Conservation (phyloP, 805 yeast species). For the Brettanomyces anomalus region DNA sequence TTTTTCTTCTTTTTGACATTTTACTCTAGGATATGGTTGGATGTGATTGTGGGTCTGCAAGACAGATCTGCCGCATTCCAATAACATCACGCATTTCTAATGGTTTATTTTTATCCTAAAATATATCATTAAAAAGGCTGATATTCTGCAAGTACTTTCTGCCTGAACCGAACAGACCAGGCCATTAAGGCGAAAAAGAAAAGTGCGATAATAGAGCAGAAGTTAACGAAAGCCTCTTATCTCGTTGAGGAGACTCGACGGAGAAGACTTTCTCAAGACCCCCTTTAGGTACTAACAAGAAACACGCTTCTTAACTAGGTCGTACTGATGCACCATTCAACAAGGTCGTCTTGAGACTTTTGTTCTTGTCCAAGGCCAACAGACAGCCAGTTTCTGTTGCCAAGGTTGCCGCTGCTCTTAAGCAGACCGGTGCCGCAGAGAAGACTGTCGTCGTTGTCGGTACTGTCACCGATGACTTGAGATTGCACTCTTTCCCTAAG, state of each 20-base stretch:
- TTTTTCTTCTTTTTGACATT: neutral
- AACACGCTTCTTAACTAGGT: constrained; percentile 38
- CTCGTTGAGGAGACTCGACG: constrained; percentile 13
- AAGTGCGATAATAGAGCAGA: constrained; percentile 45
- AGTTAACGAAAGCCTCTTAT: constrained; percentile 16
- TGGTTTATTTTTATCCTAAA: constrained; percentile 7
- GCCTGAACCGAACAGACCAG: neutral
- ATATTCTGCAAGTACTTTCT: constrained; percentile 24
- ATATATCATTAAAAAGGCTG: constrained; percentile 4
- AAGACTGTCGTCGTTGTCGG: constrained; percentile 98
- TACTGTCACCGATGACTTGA: constrained; percentile 97
- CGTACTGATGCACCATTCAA: constrained; percentile 99
- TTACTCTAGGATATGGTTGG: too few relatives aligned
- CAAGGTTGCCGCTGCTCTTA: constrained; percentile 77
- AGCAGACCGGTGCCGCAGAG: constrained; percentile 73
- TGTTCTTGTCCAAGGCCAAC: constrained; percentile 97
- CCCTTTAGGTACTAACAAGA: constrained; percentile 21
- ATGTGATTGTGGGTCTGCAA: too few relatives aligned
- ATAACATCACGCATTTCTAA: constrained; percentile 1
- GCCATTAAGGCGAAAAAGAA: constrained; percentile 2
- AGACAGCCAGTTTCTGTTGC: constrained; percentile 98
- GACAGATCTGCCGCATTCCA: neutral
- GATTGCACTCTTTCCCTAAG: constrained; percentile 92
- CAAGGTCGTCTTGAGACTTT: constrained; percentile 89
- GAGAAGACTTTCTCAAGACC: neutral